A percentile compares a stretch with the other conserved stretches of the same genome.
phyloP scores from a whole-genome alignment of 768 basidiomycete genomes.

The Symmetrospora coprosmae region DNA sequence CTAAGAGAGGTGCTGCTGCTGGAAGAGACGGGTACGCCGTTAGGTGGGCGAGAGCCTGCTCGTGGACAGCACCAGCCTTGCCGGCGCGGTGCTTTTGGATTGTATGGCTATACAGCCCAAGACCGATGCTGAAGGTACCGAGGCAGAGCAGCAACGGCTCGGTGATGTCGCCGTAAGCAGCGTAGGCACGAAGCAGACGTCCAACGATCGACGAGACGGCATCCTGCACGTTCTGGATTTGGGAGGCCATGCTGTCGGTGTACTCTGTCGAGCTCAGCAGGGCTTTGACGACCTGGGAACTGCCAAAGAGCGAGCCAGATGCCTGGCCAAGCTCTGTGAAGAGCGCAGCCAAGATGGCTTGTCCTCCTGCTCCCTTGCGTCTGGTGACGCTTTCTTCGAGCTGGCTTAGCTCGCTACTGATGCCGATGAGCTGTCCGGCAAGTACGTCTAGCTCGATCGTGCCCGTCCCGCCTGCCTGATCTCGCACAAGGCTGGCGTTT shows the following conservation, averaged over 20 bases:
- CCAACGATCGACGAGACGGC: conserved; percentile 64
- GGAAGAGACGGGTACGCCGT: no score
- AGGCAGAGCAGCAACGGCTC: conserved; percentile 54
- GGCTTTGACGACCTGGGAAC: conserved; percentile 42
- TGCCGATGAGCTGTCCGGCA: no score
- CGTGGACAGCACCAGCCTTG: no score
- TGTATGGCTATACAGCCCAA: no score
- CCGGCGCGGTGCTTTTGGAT: no score
- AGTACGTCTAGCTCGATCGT: no score
- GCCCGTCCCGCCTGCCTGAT: no score
- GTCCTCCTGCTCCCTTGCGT: background rate
- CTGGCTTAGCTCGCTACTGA: no score
- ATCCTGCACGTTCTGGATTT: conserved; percentile 46
- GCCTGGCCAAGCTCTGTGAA: conserved; percentile 54
- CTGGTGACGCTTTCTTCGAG: no score
- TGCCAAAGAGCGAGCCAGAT: conserved; percentile 46
- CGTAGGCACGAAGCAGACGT: conserved; percentile 54
- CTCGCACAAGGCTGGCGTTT: no score
- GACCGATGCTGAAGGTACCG: conserved; percentile 54
- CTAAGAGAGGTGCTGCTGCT: no score
- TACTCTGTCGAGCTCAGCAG: background rate
- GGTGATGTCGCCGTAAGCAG: conserved; percentile 57
- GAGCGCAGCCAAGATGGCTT: conserved; percentile 35
- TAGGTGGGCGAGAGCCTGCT: no score
- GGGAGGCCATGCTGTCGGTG: background rate